Evolutionary conservation across 2,329 filamentous ascomycete species (phyloP).

Genomic region (Lasiodiplodia sp.): DNA sequence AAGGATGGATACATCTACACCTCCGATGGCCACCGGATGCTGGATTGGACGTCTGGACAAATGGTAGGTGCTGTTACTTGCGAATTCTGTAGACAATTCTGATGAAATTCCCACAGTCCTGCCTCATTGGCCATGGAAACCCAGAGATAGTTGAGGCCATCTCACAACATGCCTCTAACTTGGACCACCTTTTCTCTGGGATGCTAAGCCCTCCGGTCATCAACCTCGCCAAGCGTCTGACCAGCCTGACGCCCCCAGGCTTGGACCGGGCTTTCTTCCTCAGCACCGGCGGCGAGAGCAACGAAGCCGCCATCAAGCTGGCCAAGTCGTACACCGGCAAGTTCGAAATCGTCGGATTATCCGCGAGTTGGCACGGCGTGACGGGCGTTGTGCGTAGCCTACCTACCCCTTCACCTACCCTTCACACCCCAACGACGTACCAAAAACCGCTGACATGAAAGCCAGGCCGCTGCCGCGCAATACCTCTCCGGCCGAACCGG

Average conservation of each 20-base stretch:
- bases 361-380: constrained; percentile 68
- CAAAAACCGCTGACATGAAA: not conserved
- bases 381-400: constrained; percentile 51
- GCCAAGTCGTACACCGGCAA: constrained; percentile 70
- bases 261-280: constrained; percentile 46
- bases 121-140: constrained; percentile 42
- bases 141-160: constrained; percentile 44
- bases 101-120: constrained; percentile 25
- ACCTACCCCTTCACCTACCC: not conserved
- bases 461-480: constrained; percentile 56
- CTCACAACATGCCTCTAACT: constrained; percentile 37
- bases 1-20: constrained; percentile 42
- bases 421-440: not conserved
- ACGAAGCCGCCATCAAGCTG: constrained; percentile 69
- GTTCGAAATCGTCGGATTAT: constrained; percentile 69
- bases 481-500: constrained; percentile 62
- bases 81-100: not conserved
- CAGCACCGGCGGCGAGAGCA: constrained; percentile 46
- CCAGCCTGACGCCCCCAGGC: constrained; percentile 37
- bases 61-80: constrained; percentile 32
- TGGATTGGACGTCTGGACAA: constrained; percentile 43
- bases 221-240: constrained; percentile 41
- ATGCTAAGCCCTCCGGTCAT: constrained; percentile 48
- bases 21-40: constrained; percentile 41
- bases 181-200: constrained; percentile 46